Percentiles rank a stretch among this genome's conserved stretches.
phyloP scores from a whole-genome alignment of 2,329 filamentous ascomycete genomes.

The Sarocladium kiliense region DNA sequence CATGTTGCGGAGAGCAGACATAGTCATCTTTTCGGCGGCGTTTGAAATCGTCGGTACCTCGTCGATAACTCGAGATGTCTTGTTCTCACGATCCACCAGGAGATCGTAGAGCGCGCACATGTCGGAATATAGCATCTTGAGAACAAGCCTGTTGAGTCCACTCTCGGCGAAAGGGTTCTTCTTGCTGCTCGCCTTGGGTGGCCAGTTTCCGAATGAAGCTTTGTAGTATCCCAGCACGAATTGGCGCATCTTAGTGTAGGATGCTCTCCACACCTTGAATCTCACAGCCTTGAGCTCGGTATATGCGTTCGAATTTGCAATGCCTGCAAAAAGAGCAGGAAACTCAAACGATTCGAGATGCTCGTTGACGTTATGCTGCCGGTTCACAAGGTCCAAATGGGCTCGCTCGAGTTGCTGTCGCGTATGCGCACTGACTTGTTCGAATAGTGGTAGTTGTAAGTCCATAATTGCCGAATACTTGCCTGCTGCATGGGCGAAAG shows the following conservation, averaged over 20 bases:
- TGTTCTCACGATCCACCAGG: conserved; percentile 69
- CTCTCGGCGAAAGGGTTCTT: conserved; percentile 85
- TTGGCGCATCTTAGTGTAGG: conserved; percentile 69
- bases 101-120: conserved; percentile 84
- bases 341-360: conserved; percentile 89
- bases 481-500: conserved; percentile 85
- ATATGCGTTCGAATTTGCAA: conserved; percentile 76
- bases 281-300: conserved; percentile 71
- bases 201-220: conserved; percentile 64
- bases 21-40: conserved; percentile 54
- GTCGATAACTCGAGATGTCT: conserved; percentile 76
- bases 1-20: conserved; percentile 70
- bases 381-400: conserved; percentile 70
- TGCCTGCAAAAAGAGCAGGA: conserved; percentile 80
- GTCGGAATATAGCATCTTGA: conserved; percentile 79
- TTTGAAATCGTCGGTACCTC: conserved; percentile 52
- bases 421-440: conserved; percentile 64
- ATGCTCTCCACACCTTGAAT: conserved; percentile 77
- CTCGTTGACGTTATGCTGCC: conserved; percentile 63
- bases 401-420: conserved; percentile 77
- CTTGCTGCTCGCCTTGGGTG: conserved; percentile 84
- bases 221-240: conserved; percentile 67
- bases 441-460: conserved; percentile 63
- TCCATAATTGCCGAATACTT: conserved; percentile 71
- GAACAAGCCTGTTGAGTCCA: conserved; percentile 78